These are phyloP conservation scores for Cryptococcus floricola DNA, from an alignment of 1,284 basidiomycete genomes.

Conservation along the genomic window DNA sequence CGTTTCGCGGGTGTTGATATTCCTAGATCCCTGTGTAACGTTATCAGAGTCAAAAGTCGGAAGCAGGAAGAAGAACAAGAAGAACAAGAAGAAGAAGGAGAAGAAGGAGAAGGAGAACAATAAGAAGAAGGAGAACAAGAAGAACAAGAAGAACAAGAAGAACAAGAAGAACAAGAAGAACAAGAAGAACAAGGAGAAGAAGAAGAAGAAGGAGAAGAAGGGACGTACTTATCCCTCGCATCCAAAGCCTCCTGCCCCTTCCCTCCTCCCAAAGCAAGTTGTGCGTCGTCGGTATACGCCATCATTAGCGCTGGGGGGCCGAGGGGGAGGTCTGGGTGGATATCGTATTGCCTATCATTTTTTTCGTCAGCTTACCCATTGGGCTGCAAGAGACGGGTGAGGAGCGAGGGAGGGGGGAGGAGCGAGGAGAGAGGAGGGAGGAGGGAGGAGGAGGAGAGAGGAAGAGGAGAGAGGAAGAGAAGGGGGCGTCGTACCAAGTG, in stretches of 20 bases:
- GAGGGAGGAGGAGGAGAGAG: neutral
- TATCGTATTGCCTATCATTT: constrained; percentile 43
- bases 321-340: constrained; percentile 53
- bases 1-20: constrained; percentile 49
- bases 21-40: constrained; percentile 30
- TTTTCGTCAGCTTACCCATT: neutral
- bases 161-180: neutral
- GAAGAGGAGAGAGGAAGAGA: neutral
- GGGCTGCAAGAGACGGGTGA: neutral
- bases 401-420: neutral
- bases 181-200: neutral
- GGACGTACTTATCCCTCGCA: constrained; percentile 45
- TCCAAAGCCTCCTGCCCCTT: constrained; percentile 38
- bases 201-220: neutral
- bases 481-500: constrained; percentile 47
- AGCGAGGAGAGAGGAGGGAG: neutral
- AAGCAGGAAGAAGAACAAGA: neutral
- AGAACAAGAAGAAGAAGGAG: neutral
- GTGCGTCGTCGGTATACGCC: constrained; percentile 50
- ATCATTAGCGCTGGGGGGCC: constrained; percentile 56
- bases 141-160: neutral
- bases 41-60: too few relatives aligned
- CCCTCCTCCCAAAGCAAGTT: constrained; percentile 21
- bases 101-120: too few relatives aligned
- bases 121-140: neutral